Base-by-base conservation (phyloP, 768 basidiomycete genomes). In the Collybia sordida region DNA sequence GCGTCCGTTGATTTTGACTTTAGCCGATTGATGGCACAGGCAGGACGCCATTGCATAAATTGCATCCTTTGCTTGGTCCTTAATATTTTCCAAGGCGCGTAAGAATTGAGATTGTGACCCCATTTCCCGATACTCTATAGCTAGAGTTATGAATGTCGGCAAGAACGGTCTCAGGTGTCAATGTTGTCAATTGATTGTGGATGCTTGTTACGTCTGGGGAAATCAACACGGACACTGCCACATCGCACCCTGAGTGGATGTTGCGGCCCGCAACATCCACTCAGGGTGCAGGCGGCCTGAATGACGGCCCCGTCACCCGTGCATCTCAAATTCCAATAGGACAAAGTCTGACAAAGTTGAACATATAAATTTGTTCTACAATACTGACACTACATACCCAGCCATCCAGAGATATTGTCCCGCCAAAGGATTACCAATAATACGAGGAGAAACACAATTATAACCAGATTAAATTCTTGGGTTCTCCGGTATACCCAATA, bases 1-100 rank as follows among this genome's bases (percentile, higher is more conserved):
- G 57, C 96, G 81, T 31, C 96, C 96, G 59, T 96, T 97, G 53
- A 99, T 94, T 73, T 98, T 97, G 52, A 98, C 78, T 51, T 85
- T 92, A 14, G 93, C 87, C 38, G 90, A 81, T 63, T 84, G 87
- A 63, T 83, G 81, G 71, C 86, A 92, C 34, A 90, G 65, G 66
- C 90, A 91, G 9, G 88, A 88, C 0, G 91, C 84, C 21, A 95
- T 69, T 7, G 88, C 89, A 78, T 83, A 89, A 11, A 93, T 64
- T 1, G 88, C 87, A 63, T 95, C 92, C 61, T 90, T 91, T 15
- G 83, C 83, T 55, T 86, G 85, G 59, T 88, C 88, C 56, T 82
- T 82, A 51, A 88, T 56, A 44, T 66, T 81, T 55, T 85, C 82
- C 18, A 88, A 58, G 3, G 73, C 69, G 37, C 67, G 76, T 35